phyloP scores from a whole-genome alignment of 2,329 filamentous ascomycete genomes.

The Scleromitrula shiraiana region DNA sequence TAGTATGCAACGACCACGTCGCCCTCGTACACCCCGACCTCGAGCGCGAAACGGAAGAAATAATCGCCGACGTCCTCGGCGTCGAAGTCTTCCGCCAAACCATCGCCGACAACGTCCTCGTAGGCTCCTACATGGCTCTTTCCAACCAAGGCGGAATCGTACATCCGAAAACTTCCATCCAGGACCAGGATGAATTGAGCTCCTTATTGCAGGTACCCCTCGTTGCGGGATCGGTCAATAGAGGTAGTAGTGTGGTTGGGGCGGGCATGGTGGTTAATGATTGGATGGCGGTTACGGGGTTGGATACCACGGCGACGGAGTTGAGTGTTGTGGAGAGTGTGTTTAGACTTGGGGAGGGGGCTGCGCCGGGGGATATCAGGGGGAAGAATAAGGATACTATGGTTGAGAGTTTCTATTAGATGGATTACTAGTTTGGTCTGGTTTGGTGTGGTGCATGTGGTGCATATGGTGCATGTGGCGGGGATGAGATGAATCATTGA shows the following conservation, averaged over 20 bases:
- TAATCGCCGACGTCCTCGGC: conserved; percentile 87
- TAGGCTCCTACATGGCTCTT: conserved; percentile 92
- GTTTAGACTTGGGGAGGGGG: conserved; percentile 85
- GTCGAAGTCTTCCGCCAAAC: conserved; percentile 92
- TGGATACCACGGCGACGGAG: conserved; percentile 96
- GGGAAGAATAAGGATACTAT: conserved; percentile 92
- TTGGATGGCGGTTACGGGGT: conserved; percentile 89
- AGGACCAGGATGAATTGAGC: conserved; percentile 95
- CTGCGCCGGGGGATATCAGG: conserved; percentile 70
- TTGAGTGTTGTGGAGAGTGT: conserved; percentile 93
- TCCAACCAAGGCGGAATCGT: conserved; percentile 96
- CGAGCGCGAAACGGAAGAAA: conserved; percentile 97
- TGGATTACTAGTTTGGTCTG: too few species aligned
- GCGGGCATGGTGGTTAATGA: conserved; percentile 96
- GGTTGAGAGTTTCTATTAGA: conserved; percentile 96
- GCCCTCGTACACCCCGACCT: conserved; percentile 93
- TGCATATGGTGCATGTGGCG: neutral
- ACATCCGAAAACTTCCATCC: conserved; percentile 92
- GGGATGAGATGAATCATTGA: neutral
- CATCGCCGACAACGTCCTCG: conserved; percentile 92
- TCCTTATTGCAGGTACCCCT: conserved; percentile 91
- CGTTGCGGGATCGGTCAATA: conserved; percentile 88
- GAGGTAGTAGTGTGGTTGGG: conserved; percentile 89
- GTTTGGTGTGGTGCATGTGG: conserved; percentile 4
- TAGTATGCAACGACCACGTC: conserved; percentile 93